Base-by-base conservation (phyloP, 768 basidiomycete species). In the Tricholoma matsutake region DNA sequence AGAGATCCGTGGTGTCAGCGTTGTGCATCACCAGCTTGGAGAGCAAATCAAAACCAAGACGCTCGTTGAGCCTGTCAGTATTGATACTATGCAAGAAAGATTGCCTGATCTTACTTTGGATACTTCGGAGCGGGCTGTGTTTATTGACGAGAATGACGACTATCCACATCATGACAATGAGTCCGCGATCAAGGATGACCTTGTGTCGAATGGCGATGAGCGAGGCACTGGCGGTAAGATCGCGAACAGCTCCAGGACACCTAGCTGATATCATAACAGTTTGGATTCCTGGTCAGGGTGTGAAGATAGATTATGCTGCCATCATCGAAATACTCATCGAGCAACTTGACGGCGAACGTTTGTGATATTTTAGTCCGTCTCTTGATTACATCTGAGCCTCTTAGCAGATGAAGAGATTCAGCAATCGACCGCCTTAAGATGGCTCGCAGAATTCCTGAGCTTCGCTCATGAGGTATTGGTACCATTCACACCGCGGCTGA, bases 281-380 rank as follows among this genome's bases (percentile, higher is more conserved):
- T 39, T 98, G 94, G 94, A 77, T 91, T 28, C 96, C 95, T 16
- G 97, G 96, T 3, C 94, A 98, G 76, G 96, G 94, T 0, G 94
- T 98, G 10, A 83, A 81, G 59, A 88, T 99, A 61, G 91, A 98
- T 71, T 94, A 95, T 70, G 84, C 88, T 14, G 88, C 95, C 2
- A 93, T 99, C 56, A 86, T 98, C 37, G 94, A 98, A 69, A 98
- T 96, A 64, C 76, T 99, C 49, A 87, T 98, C 9, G 83, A 86
- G 65, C 94, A 98, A 67, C 76, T 98, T 32, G 88, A 91, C 59
- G 81, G 81, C 39, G 91, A 92, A 69, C 94, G 94, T 94, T 64
- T 74, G 88, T 81, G 34, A 6, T 55, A 18, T 31, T 53, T 61
- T 29, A 32, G 34, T 31, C 59, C 31, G 54, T 53, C 35, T 62